A percentile compares a stretch with the other conserved stretches of the same genome.
Evolutionary conservation across 257 asterid species (phyloP).

Genomic region (Solanum chmielewskii): DNA sequence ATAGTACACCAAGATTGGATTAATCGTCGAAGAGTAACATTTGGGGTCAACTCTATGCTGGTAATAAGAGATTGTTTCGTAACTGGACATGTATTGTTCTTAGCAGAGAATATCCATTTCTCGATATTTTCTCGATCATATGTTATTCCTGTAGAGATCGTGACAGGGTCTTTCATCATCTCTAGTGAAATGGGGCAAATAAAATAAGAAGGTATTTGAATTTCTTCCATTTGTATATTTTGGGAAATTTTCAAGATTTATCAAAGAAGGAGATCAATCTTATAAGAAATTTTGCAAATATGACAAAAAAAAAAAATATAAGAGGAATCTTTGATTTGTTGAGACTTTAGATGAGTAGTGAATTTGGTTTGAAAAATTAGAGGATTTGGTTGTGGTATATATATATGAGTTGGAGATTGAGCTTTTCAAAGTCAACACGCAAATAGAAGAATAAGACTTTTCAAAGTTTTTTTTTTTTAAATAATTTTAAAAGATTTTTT

Average conservation of each 20-base stretch:
- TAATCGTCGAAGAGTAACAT: constrained; percentile 66
- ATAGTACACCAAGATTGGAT: constrained; percentile 81
- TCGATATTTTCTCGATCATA: constrained; percentile 76
- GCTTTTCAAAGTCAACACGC: constrained; percentile 41
- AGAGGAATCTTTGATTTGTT: not conserved
- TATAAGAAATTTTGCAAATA: not conserved
- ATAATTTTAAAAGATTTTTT: not conserved
- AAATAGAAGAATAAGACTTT: constrained; percentile 6
- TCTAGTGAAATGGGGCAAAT: constrained; percentile 69
- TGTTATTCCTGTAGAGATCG: constrained; percentile 60
- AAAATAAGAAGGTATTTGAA: constrained; percentile 68
- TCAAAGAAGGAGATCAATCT: not conserved
- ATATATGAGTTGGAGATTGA: not conserved
- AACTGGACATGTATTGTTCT: constrained; percentile 48
- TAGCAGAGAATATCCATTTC: constrained; percentile 48
- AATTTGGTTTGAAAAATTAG: constrained; percentile 10
- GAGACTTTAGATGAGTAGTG: not conserved
- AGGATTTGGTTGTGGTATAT: not conserved
- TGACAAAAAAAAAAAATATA: not conserved
- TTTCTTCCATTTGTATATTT: constrained; percentile 26
- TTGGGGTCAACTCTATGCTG: constrained; percentile 46
- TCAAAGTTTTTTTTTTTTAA: not conserved
- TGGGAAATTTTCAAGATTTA: not conserved
- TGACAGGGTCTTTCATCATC: constrained; percentile 85
- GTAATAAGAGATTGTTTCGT: constrained; percentile 45